phyloP scores from a whole-genome alignment of 2,329 filamentous ascomycete species.

The Alternaria infectoria region DNA sequence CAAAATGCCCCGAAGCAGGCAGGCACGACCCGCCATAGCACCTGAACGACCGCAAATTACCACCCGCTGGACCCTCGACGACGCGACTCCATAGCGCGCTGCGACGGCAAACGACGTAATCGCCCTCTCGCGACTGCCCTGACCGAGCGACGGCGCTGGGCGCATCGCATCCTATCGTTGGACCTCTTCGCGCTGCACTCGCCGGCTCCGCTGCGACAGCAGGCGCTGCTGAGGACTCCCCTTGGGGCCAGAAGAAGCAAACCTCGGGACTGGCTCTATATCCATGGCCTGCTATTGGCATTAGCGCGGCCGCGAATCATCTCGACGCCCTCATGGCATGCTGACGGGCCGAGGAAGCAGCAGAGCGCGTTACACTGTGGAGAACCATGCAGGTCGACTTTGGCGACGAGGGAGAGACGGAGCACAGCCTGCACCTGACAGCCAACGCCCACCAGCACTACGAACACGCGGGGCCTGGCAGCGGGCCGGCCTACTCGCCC shows the following conservation, averaged over 20 bases:
- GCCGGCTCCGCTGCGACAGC: constrained; percentile 19
- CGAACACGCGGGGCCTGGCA: constrained; percentile 39
- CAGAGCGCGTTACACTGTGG: constrained; percentile 28
- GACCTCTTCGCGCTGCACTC: constrained; percentile 24
- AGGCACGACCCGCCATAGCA: constrained; percentile 23
- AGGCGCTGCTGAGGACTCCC: constrained; percentile 5
- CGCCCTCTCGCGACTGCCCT: not conserved
- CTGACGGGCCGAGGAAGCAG: constrained; percentile 33
- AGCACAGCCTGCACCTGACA: constrained; percentile 41
- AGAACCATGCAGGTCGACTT: constrained; percentile 49
- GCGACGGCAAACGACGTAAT: constrained; percentile 10
- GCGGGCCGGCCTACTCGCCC: constrained; percentile 39
- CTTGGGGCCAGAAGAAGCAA: not conserved
- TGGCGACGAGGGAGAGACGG: constrained; percentile 40
- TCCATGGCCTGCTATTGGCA: constrained; percentile 25
- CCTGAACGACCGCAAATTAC: constrained; percentile 38
- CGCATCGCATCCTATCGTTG: constrained; percentile 38
- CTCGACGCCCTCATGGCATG: constrained; percentile 36
- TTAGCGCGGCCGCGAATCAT: constrained; percentile 30
- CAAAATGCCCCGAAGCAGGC: constrained; percentile 36
- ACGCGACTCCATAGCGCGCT: constrained; percentile 21
- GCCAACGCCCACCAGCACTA: constrained; percentile 40
- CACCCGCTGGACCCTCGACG: constrained; percentile 18
- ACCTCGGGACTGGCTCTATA: constrained; percentile 4
- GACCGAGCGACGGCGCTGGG: constrained; percentile 30